Base-by-base conservation (phyloP, 495 filamentous ascomycete species). In the Aspergillus olivimuriae region DNA sequence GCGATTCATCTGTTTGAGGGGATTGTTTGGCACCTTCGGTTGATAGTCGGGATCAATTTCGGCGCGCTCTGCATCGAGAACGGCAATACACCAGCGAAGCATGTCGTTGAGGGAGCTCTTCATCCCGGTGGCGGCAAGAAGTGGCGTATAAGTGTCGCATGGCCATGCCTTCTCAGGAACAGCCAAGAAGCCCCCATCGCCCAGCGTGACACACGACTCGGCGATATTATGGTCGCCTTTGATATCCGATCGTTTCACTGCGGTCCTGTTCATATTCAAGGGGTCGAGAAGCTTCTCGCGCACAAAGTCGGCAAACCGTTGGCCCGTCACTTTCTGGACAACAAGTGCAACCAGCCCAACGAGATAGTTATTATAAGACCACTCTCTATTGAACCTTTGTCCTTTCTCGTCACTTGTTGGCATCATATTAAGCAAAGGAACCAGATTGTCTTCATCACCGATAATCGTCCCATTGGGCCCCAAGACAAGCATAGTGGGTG, bases 281-380 rank as follows among this genome's bases (percentile, higher is more conserved):
- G 69, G 73, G 33, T 34, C 39, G 51, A 72, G 73, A n/a, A 78
- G 58, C n/a, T 47, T 31, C 42, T 67, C 58, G 1, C 52, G 47
- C 39, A 80, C 39, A 22, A 66, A 55, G 6, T 65, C 51, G 1
- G 61, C 65, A 33, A 74, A 62, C 46, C 52, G 57, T 34, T 51
- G 31, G 1, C 65, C 69, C 1, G 63, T 67, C 1, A 76, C 31
- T 11, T 53, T 61, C 56, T 78, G 58, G 2, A 76, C 46, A 10
- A 58, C 55, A 41, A 72, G 57, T 32, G 58, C 51, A 2, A 62
- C 60, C 15, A 68, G 54, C 15, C 62, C 63, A 40, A 57, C 75
- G 49, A 66, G 63, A 39, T 58, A 41, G 41, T 80, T 77, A 55
- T 67, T 77, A 45, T 76, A 77, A 19, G 3, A 12, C 48, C 51